Evolutionary conservation across 331 rosid species (phyloP), one percentile per base, ranked within the genome.

Genomic region (Erythrophleum ivorense): DNA sequence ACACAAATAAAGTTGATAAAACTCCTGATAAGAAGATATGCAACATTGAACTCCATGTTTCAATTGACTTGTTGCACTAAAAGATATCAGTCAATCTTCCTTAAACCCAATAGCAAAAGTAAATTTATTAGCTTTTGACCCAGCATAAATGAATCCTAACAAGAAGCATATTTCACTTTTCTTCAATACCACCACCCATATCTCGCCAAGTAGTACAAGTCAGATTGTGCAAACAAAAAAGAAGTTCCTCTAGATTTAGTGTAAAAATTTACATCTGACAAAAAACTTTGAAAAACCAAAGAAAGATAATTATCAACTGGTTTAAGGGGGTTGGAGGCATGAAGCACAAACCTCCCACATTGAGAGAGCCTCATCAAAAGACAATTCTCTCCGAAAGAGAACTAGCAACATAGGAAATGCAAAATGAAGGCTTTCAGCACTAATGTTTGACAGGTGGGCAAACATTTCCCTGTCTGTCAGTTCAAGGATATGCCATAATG

Each of bases 401-500:
- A 94, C 98, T 75, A 94, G 86, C 88, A 94, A 89, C 98, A 94
- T 94, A 62, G 92, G 92, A 80, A 94, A 94, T 11, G 98, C 98
- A 87, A 94, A 94, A 88, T 94, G 98, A 59, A 94, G 94, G 88
- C 98, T 94, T 83, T 94, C 97, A 41, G 98, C 98, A 79, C 98
- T 97, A 82, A 94, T 91, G 65, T 89, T 87, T 40, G 98, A 85
- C 57, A 94, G 87, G 86, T 94, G 98, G 24, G 89, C 69, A 84
- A 90, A 94, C 80, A 91, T 88, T 85, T 94, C 98, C 81, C 80
- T 87, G 87, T 94, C 97, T 52, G 90, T 86, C 75, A 92, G 84
- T 78, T 94, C 98, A 80, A 94, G 85, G 82, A 92, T 91, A 88
- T 86, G 84, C 97, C 95, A 94, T 78, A 94, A 84, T 81, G 85